These are phyloP conservation scores for Apophysomyces ossiformis DNA, from an alignment of 371 early-diverging fungal genomes.

Conservation along the genomic window DNA sequence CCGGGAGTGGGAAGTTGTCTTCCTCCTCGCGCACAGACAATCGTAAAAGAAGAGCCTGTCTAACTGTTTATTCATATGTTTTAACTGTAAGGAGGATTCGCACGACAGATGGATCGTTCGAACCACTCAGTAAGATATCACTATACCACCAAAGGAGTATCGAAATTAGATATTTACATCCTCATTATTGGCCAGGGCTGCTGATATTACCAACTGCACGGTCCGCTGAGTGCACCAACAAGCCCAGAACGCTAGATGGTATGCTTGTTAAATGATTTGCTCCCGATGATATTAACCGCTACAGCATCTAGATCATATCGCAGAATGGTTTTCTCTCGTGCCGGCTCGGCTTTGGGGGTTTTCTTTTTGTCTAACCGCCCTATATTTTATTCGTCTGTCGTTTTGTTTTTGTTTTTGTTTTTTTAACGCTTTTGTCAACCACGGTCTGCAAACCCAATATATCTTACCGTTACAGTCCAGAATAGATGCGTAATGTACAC, in stretches of 20 bases:
- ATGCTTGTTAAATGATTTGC: conserved; percentile 12
- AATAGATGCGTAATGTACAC: conserved; percentile 11
- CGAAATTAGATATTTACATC: conserved; percentile 7
- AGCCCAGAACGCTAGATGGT: conserved; percentile 11
- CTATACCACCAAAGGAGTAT: conserved; percentile 12
- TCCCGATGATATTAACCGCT: conserved; percentile 7
- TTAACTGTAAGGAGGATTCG: conserved; percentile 9
- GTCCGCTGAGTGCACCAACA: not conserved
- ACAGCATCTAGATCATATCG: conserved; percentile 5
- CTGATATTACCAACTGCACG: conserved; percentile 3
- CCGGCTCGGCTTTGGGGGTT: conserved; percentile 9
- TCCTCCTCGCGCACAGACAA: conserved; percentile 18
- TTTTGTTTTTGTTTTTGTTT: conserved; percentile 3
- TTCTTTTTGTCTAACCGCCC: conserved; percentile 8
- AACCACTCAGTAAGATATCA: conserved; percentile 8
- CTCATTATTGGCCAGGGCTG: conserved; percentile 10
- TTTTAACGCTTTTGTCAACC: conserved; percentile 7
- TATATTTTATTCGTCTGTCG: conserved; percentile 11
- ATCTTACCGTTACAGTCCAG: conserved; percentile 11
- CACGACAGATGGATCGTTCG: conserved; percentile 10
- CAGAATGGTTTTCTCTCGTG: conserved; percentile 11
- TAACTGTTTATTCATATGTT: conserved; percentile 9
- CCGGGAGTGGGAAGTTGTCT: conserved; percentile 22
- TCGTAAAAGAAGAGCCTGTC: conserved; percentile 9
- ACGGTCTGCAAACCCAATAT: conserved; percentile 3